These are phyloP conservation scores for Pleurotus salmoneostramineus DNA, from an alignment of 768 basidiomycete species.

Conservation along the genomic window DNA sequence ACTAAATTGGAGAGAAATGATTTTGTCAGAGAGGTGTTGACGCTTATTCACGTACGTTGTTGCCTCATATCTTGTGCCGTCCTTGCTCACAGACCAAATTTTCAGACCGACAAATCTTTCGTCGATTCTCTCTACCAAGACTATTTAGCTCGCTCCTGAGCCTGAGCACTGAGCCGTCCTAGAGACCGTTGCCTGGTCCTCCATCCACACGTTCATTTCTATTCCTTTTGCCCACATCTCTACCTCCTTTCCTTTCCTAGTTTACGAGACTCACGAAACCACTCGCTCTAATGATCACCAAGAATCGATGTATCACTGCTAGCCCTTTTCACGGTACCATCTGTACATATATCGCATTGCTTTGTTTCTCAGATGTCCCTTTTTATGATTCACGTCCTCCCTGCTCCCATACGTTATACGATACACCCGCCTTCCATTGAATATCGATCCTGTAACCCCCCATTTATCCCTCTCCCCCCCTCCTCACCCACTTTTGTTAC, in stretches of 20 bases:
- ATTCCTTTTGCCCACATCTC: neutral
- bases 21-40: slow-evolving; percentile 57
- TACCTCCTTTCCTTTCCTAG: neutral
- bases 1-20: slow-evolving; percentile 43
- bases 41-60: slow-evolving; percentile 54
- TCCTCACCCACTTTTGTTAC: too few species aligned
- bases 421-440: too few species aligned
- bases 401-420: too few species aligned
- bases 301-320: neutral
- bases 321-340: neutral
- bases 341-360: neutral
- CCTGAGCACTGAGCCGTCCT: neutral
- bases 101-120: slow-evolving; percentile 61
- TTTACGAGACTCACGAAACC: neutral
- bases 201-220: neutral
- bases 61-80: neutral
- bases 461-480: too few species aligned
- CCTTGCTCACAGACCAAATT: slow-evolving; percentile 7
- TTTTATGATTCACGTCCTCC: too few species aligned
- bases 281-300: neutral
- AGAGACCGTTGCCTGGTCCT: neutral
- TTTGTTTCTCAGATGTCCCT: neutral
- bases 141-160: slow-evolving; percentile 23
- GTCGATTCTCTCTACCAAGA: slow-evolving; percentile 59
- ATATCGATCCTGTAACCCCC: too few species aligned